phyloP scores from a whole-genome alignment of 2,329 filamentous ascomycete genomes.

The Dactylellina haptotyla region DNA sequence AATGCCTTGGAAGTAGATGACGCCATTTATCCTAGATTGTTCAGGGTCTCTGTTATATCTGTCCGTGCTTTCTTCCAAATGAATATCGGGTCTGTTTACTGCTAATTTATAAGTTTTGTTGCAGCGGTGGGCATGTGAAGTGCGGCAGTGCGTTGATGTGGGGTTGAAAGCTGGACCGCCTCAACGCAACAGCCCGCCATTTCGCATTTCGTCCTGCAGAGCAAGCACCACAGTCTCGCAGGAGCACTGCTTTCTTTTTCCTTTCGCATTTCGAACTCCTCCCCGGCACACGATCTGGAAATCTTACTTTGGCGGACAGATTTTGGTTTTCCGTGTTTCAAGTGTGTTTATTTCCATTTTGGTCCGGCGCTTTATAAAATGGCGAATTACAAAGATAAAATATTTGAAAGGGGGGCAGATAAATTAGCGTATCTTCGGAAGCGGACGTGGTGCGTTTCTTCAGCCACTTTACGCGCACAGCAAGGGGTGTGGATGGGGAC shows the following conservation, averaged over 20 bases:
- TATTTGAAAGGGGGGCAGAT: not conserved
- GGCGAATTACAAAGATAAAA: no score
- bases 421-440: slow-evolving; percentile 32
- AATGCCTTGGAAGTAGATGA: slow-evolving; percentile 57
- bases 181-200: not conserved
- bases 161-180: slow-evolving; percentile 22
- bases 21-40: slow-evolving; percentile 23
- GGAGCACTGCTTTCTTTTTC: not conserved
- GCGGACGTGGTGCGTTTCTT: not conserved
- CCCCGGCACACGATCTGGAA: slow-evolving; percentile 3
- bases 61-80: slow-evolving; percentile 1
- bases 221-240: not conserved
- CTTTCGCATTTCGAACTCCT: not conserved
- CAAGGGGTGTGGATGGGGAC: no score
- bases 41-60: not conserved
- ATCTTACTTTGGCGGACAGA: not conserved
- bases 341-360: slow-evolving; percentile 7
- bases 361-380: not conserved
- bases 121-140: slow-evolving; percentile 8
- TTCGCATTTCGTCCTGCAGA: not conserved
- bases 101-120: not conserved
- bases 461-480: slow-evolving; percentile 26
- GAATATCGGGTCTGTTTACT: not conserved
- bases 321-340: not conserved
- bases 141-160: slow-evolving; percentile 26